phyloP scores from a whole-genome alignment of 495 filamentous ascomycete genomes.

The Cercophora sp. region DNA sequence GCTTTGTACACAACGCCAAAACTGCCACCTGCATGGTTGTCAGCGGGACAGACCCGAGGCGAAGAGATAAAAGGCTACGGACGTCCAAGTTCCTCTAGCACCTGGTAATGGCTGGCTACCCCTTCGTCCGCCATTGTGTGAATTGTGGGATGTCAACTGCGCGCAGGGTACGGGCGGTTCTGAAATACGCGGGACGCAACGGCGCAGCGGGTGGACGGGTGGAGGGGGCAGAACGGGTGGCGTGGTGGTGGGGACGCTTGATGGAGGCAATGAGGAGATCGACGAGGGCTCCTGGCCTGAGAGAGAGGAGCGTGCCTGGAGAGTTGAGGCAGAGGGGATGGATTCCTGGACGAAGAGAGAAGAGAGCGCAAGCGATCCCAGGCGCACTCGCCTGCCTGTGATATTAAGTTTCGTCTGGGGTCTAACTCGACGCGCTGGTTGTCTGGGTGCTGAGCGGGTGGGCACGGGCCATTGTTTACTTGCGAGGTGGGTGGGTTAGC shows the following conservation, averaged over 20 bases:
- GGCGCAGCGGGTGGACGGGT: background rate
- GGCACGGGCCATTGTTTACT: slow-evolving; percentile 37
- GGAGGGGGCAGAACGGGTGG: background rate
- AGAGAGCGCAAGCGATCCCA: background rate
- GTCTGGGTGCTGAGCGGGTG: slow-evolving; percentile 23
- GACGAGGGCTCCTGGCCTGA: background rate
- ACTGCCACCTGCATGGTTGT: slow-evolving; percentile 64
- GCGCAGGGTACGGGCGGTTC: background rate
- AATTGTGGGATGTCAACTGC: slow-evolving; percentile 5
- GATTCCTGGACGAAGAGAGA: slow-evolving; percentile 4
- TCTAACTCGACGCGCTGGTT: slow-evolving; percentile 18
- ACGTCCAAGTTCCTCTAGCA: slow-evolving; percentile 92
- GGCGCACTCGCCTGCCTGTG: slow-evolving; percentile 1
- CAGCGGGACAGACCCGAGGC: background rate
- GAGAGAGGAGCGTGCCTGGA: background rate
- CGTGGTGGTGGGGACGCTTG: too few relatives aligned
- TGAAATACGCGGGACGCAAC: background rate
- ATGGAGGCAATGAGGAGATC: background rate
- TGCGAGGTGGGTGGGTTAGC: slow-evolving; percentile 9
- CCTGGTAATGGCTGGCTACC: slow-evolving; percentile 80
- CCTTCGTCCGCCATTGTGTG: slow-evolving; percentile 52
- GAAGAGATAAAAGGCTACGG: slow-evolving; percentile 34
- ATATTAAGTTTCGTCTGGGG: slow-evolving; percentile 14
- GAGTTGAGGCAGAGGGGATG: too few relatives aligned
- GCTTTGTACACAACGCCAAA: slow-evolving; percentile 97